phyloP scores from a whole-genome alignment of 2,329 filamentous ascomycete species.

The Blastomyces gilchristii region DNA sequence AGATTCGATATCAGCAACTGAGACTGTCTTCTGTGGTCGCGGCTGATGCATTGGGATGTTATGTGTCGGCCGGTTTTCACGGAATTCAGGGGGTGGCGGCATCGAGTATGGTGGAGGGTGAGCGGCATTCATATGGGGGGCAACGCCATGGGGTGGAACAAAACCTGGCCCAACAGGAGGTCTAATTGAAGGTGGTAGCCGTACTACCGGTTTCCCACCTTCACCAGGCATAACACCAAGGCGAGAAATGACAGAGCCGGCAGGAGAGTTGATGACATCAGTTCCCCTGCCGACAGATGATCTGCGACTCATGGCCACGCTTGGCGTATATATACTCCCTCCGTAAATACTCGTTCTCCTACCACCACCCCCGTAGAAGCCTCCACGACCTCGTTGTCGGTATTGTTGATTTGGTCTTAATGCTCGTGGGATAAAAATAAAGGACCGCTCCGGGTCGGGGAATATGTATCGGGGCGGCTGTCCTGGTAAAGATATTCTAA shows the following conservation, averaged over 20 bases:
- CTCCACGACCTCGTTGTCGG: conserved; percentile 50
- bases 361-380: conserved; percentile 59
- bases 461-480: conserved; percentile 78
- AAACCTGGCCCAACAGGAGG: conserved; percentile 20
- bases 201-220: conserved; percentile 61
- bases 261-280: conserved; percentile 69
- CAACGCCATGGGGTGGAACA: conserved; percentile 13
- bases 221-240: conserved; percentile 51
- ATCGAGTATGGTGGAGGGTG: conserved; percentile 42
- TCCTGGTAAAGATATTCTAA: conserved; percentile 79
- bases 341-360: conserved; percentile 72
- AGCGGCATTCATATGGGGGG: neutral
- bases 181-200: conserved; percentile 58
- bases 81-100: conserved; percentile 46
- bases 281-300: conserved; percentile 65
- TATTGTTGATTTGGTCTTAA: conserved; percentile 83
- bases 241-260: conserved; percentile 65
- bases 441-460: conserved; percentile 79
- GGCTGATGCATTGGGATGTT: conserved; percentile 78
- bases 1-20: conserved; percentile 83
- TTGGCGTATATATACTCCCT: conserved; percentile 75
- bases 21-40: conserved; percentile 86
- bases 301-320: conserved; percentile 74
- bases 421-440: conserved; percentile 94
- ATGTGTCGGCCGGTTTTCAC: conserved; percentile 50